Evolutionary conservation across 306 rosid species (phyloP).

Genomic region (Quercus agrifolia): DNA sequence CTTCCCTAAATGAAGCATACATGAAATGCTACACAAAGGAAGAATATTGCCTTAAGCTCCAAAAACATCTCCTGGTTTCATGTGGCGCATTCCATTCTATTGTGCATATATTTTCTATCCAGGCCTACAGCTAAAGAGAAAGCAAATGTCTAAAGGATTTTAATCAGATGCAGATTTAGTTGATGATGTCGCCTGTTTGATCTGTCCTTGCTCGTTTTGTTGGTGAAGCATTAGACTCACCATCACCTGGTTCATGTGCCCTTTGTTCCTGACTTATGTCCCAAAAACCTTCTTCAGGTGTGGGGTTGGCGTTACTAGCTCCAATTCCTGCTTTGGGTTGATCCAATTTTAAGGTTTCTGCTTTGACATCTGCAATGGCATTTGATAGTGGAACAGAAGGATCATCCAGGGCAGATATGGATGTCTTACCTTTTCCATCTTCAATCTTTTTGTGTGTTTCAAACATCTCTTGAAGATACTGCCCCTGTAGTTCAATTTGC

Average conservation of each 20-base stretch:
- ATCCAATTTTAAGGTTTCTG: slow-evolving; percentile 28
- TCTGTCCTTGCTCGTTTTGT: slow-evolving; percentile 59
- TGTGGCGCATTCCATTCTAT: background rate
- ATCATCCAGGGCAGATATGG: slow-evolving; percentile 35
- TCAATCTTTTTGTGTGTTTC: slow-evolving; percentile 70
- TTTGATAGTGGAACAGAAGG: slow-evolving; percentile 29
- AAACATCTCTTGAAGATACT: slow-evolving; percentile 73
- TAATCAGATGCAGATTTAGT: background rate
- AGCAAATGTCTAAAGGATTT: background rate
- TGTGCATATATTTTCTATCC: background rate
- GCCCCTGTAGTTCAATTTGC: slow-evolving; percentile 84
- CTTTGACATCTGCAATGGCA: slow-evolving; percentile 9
- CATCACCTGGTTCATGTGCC: slow-evolving; percentile 23
- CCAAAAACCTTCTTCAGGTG: slow-evolving; percentile 29
- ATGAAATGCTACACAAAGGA: slow-evolving; percentile 14
- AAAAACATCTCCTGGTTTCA: background rate
- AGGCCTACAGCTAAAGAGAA: slow-evolving; percentile 7
- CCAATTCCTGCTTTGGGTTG: slow-evolving; percentile 15
- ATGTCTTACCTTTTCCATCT: slow-evolving; percentile 41
- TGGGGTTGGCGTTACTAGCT: background rate
- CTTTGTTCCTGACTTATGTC: slow-evolving; percentile 36
- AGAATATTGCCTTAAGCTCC: background rate
- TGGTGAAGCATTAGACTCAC: slow-evolving; percentile 29
- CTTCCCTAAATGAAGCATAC: slow-evolving; percentile 16
- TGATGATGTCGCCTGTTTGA: background rate